Evolutionary conservation across 176 grass and related monocot species (phyloP), one percentile per base, ranked within the genome.

Genomic region (Triticum turgidum): DNA sequence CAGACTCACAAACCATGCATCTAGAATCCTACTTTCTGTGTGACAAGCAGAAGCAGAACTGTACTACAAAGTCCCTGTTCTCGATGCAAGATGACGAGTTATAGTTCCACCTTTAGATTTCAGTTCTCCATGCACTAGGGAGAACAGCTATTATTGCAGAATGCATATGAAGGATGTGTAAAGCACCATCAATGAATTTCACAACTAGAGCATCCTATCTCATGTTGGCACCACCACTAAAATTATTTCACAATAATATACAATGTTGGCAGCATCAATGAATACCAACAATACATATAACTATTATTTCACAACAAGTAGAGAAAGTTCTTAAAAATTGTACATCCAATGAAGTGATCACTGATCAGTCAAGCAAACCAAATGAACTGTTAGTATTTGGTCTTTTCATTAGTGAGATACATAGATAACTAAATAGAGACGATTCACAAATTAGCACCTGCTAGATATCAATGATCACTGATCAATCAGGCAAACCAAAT

Each of bases 401-500:
- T 83, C 49, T 41, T 41, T 82, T 59, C 12, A 42, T 70, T 13
- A 10, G n/a, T 66, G 24, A 20, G 38, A 32, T 20, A 66, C 4
- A 5, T 59, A 21, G 6, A 59, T 59, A 59, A 21, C 56, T 59
- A 59, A 21, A 59, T 21, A 44, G 61, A 39, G 25, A 25, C 3
- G 64, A 65, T 0, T 65, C 63, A 14, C 5, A 65, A 65, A 30
- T 11, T 0, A 38, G 8, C 0, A 70, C 33, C 9, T 44, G 17
- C 17, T 14, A 45, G 32, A 47, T 84, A 45, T 73, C 18, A 63
- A 21, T 20, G 7, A 68, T 68, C 24, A 61, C 32, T 22, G 10
- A 61, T 21, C 76, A 79, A 1, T 39, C 17, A 69, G 51, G 79
- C 79, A 69, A 52, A 49, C 63, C 14, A 81, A 81, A 51, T 81